These are phyloP conservation scores for Mortierella alpina DNA, from an alignment of 192 early-diverging fungal species.

Conservation along the genomic window DNA sequence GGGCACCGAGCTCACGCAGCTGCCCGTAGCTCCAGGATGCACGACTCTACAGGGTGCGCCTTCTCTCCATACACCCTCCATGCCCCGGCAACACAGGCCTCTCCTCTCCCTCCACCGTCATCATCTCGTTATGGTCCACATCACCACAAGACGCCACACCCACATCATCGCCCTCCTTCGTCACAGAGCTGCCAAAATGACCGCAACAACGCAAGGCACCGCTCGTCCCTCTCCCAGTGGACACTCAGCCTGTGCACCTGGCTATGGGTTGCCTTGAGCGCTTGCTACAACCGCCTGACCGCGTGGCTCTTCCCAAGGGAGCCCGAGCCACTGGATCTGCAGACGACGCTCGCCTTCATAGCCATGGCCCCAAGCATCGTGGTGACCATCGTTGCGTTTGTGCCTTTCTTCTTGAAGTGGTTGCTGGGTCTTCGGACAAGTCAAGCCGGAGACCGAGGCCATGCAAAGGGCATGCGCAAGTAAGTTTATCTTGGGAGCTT, in stretches of 20 bases:
- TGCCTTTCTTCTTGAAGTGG: constrained; percentile 17
- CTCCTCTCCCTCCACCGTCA: neutral
- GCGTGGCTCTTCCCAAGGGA: constrained; percentile 36
- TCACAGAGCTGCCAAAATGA: neutral
- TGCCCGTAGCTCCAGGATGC: too few species aligned
- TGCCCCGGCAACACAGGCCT: too few species aligned
- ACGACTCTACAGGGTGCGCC: too few species aligned
- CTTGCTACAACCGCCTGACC: constrained; percentile 10
- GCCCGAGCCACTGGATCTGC: constrained; percentile 34
- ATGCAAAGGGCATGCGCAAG: constrained; percentile 32
- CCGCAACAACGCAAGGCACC: neutral
- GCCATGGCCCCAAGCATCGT: constrained; percentile 14
- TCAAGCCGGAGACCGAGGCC: constrained; percentile 22
- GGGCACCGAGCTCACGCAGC: too few species aligned
- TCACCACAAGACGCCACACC: neutral
- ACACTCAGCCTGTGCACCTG: constrained; percentile 6
- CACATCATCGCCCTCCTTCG: neutral
- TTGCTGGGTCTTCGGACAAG: constrained; percentile 22
- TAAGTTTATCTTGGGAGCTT: neutral
- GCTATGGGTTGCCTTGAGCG: neutral
- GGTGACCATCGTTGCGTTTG: constrained; percentile 9
- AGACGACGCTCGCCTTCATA: constrained; percentile 25
- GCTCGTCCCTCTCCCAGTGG: neutral
- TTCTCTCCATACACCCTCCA: too few species aligned
- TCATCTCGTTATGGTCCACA: neutral